A percentile compares a stretch with the other conserved stretches of the same genome.
Conservation (phyloP, 2,329 filamentous ascomycete species). For the Bipolaris cookei region DNA sequence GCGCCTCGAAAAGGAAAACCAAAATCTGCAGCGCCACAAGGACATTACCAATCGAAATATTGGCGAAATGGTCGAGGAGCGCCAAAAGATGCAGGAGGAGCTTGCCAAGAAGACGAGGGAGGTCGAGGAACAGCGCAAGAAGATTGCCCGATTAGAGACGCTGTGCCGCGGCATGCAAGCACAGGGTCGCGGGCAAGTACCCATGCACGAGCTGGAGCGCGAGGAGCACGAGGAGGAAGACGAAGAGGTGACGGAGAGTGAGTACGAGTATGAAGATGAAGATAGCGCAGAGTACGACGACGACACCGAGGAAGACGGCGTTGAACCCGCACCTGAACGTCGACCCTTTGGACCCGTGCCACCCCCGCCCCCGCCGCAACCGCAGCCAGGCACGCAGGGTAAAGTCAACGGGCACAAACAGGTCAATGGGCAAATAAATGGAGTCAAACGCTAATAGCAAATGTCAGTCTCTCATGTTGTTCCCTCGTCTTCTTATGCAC, state of each 20-base stretch:
- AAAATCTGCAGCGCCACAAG: constrained; percentile 87
- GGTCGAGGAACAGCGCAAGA: constrained; percentile 79
- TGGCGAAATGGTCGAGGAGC: constrained; percentile 94
- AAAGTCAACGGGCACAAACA: constrained; percentile 48
- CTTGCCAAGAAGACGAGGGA: constrained; percentile 75
- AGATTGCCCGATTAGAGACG: constrained; percentile 89
- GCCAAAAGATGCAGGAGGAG: constrained; percentile 75
- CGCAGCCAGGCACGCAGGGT: constrained; percentile 40
- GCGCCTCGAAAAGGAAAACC: constrained; percentile 94
- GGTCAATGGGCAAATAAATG: constrained; percentile 49
- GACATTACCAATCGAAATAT: constrained; percentile 94
- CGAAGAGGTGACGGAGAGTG: constrained; percentile 59
- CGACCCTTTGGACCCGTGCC: constrained; percentile 47
- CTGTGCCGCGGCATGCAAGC: constrained; percentile 97
- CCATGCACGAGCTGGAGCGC: constrained; percentile 51
- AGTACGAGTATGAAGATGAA: constrained; percentile 53
- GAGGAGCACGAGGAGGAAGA: constrained; percentile 52
- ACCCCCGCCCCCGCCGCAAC: constrained; percentile 47
- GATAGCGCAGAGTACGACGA: constrained; percentile 61
- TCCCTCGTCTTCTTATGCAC: not conserved
- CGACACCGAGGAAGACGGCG: constrained; percentile 62
- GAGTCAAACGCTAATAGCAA: constrained; percentile 45
- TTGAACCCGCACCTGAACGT: constrained; percentile 42
- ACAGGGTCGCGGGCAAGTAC: constrained; percentile 79
- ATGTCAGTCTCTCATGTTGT: constrained; percentile 18